phyloP scores from a whole-genome alignment of 176 grass and related monocot species.

The Oryza glaberrima region DNA sequence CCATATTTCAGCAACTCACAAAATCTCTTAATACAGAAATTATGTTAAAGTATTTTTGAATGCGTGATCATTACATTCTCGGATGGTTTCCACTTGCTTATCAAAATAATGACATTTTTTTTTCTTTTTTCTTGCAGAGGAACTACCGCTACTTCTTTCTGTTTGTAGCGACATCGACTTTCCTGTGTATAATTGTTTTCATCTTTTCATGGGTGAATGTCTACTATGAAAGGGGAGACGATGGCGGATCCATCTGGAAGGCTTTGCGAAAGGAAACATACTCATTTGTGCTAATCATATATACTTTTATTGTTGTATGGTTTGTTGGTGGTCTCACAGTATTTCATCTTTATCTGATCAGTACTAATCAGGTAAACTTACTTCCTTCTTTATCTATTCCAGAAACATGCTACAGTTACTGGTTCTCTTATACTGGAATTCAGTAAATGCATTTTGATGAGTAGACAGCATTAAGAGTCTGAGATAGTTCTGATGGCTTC shows the following conservation, averaged over 20 bases:
- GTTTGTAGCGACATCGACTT: conserved; percentile 64
- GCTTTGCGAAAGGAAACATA: conserved; percentile 47
- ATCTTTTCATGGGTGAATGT: conserved; percentile 60
- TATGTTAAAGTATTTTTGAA: background rate
- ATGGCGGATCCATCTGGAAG: conserved; percentile 46
- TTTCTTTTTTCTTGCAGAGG: conserved; percentile 55
- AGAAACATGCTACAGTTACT: background rate
- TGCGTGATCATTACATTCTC: background rate
- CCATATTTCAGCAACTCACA: background rate
- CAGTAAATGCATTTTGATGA: background rate
- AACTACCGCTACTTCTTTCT: conserved; percentile 75
- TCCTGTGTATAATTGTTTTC: conserved; percentile 67
- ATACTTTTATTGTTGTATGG: conserved; percentile 70
- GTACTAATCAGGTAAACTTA: conserved; percentile 63
- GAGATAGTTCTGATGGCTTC: background rate
- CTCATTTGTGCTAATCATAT: conserved; percentile 64
- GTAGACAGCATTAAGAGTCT: background rate
- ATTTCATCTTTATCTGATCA: conserved; percentile 74
- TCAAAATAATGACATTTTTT: conserved; percentile 21
- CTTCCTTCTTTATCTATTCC: conserved; percentile 14
- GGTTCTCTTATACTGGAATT: background rate
- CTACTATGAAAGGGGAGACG: conserved; percentile 37
- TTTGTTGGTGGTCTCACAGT: conserved; percentile 73
- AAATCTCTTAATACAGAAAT: conserved; percentile 7
- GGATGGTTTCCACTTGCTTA: background rate